Conservation (phyloP, 352 stramenopile species). For the Pythium rhizo-oryzae region DNA sequence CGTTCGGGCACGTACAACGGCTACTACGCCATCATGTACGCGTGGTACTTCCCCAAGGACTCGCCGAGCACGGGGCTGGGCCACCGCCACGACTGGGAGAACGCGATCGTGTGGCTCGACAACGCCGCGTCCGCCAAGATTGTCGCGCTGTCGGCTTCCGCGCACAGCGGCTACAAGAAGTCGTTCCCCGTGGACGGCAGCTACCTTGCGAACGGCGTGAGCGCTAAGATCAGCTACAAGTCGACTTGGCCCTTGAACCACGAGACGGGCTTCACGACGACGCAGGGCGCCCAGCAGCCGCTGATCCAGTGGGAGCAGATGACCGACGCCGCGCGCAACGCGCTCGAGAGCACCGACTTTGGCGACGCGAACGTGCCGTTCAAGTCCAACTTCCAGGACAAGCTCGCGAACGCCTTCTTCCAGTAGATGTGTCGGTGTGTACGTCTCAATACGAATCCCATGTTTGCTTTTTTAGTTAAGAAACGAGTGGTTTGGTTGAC, state of each 20-base stretch:
- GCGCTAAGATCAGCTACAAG: constrained; percentile 19
- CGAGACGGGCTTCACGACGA: constrained; percentile 9
- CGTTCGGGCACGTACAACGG: constrained; percentile 32
- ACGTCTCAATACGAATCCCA: too few relatives aligned
- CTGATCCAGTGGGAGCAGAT: constrained; percentile 14
- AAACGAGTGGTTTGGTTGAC: too few relatives aligned
- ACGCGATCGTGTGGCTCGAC: constrained; percentile 34
- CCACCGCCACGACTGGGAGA: constrained; percentile 51
- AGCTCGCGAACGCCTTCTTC: not conserved
- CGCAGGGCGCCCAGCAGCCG: not conserved
- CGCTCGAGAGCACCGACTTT: constrained; percentile 7
- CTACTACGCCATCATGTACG: constrained; percentile 38
- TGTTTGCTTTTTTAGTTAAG: too few relatives aligned
- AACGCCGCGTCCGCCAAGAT: constrained; percentile 14
- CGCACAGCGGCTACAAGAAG: constrained; percentile 18
- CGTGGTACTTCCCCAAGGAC: constrained; percentile 51
- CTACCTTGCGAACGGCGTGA: constrained; percentile 10
- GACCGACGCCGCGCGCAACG: not conserved
- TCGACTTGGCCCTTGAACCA: constrained; percentile 17
- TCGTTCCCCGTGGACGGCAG: constrained; percentile 7
- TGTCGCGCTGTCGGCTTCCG: constrained; percentile 8
- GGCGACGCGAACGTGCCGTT: constrained; percentile 2
- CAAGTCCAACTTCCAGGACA: constrained; percentile 6
- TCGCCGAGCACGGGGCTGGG: constrained; percentile 29
- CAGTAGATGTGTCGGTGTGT: not conserved